Conservation (phyloP, 176 grass and related monocot species). For the Secale cereale region DNA sequence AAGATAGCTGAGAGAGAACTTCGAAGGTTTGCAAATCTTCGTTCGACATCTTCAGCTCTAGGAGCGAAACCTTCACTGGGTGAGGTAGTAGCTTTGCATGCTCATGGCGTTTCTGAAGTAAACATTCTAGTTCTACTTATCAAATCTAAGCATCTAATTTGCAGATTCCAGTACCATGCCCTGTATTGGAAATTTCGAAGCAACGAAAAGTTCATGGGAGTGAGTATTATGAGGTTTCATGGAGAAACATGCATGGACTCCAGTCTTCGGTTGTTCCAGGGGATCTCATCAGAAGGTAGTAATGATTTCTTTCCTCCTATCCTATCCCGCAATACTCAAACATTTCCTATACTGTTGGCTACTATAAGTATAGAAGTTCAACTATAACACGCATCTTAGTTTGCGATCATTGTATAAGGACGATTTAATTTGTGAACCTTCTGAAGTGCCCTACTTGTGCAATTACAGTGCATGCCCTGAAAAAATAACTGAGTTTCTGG, state of each 20-base stretch:
- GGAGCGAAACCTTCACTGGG: slow-evolving; percentile 36
- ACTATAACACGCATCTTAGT: background rate
- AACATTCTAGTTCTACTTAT: slow-evolving; percentile 5
- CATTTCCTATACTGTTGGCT: background rate
- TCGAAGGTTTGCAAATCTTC: slow-evolving; percentile 72
- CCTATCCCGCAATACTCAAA: background rate
- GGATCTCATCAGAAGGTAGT: slow-evolving; percentile 60
- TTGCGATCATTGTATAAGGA: background rate
- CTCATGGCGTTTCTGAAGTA: background rate
- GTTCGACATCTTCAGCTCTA: slow-evolving; percentile 49
- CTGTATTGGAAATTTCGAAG: slow-evolving; percentile 60
- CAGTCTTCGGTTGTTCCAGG: slow-evolving; percentile 64
- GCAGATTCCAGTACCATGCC: slow-evolving; percentile 84
- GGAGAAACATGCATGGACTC: slow-evolving; percentile 59
- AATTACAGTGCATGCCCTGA: slow-evolving; percentile 85
- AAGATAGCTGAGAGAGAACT: slow-evolving; percentile 98
- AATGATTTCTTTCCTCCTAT: slow-evolving; percentile 4
- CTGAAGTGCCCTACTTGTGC: slow-evolving; percentile 2
- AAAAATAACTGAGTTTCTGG: slow-evolving; percentile 73
- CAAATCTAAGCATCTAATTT: slow-evolving; percentile 28
- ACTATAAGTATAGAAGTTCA: background rate
- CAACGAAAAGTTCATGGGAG: slow-evolving; percentile 73
- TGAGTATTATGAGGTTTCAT: slow-evolving; percentile 85
- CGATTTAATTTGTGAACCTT: background rate
- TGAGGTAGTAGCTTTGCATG: slow-evolving; percentile 33